phyloP scores from a whole-genome alignment of 2,329 filamentous ascomycete genomes.

The Cordyceps fumosorosea region DNA sequence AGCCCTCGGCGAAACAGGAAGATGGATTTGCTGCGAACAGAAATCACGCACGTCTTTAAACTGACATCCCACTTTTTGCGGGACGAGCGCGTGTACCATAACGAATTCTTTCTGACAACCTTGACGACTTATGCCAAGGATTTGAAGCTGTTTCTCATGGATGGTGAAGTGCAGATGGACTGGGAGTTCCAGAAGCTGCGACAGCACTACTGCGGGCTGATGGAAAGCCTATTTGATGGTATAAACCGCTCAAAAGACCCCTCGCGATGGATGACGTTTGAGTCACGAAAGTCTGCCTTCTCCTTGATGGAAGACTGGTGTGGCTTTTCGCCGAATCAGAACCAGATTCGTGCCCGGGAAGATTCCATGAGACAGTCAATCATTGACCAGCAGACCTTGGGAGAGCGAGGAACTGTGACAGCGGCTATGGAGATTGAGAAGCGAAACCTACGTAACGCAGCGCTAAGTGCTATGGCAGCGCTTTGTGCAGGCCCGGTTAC shows the following conservation, averaged over 20 bases:
- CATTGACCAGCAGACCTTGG: slow-evolving; percentile 69
- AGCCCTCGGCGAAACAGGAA: slow-evolving; percentile 73
- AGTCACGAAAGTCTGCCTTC: slow-evolving; percentile 90
- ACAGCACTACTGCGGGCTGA: slow-evolving; percentile 87
- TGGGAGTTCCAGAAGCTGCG: slow-evolving; percentile 89
- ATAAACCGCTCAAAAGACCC: slow-evolving; percentile 81
- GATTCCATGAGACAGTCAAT: slow-evolving; percentile 81
- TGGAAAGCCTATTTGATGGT: slow-evolving; percentile 88
- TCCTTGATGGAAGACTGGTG: slow-evolving; percentile 99
- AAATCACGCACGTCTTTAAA: slow-evolving; percentile 94
- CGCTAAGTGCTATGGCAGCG: slow-evolving; percentile 90
- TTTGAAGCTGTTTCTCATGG: slow-evolving; percentile 88
- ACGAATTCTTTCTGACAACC: slow-evolving; percentile 87
- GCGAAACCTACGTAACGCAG: slow-evolving; percentile 80
- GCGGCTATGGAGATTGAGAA: slow-evolving; percentile 97
- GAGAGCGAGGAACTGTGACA: slow-evolving; percentile 70
- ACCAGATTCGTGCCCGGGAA: slow-evolving; percentile 72
- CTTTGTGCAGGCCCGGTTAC: slow-evolving; percentile 82
- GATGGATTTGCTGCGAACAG: slow-evolving; percentile 81
- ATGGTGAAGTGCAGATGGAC: slow-evolving; percentile 88
- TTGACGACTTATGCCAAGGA: slow-evolving; percentile 87
- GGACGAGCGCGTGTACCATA: slow-evolving; percentile 68
- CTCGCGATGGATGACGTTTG: slow-evolving; percentile 93
- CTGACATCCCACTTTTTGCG: slow-evolving; percentile 85
- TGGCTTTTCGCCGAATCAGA: slow-evolving; percentile 88